These are phyloP conservation scores for Linanthus parryae DNA, from an alignment of 148 eudicot genomes.

Conservation along the genomic window DNA sequence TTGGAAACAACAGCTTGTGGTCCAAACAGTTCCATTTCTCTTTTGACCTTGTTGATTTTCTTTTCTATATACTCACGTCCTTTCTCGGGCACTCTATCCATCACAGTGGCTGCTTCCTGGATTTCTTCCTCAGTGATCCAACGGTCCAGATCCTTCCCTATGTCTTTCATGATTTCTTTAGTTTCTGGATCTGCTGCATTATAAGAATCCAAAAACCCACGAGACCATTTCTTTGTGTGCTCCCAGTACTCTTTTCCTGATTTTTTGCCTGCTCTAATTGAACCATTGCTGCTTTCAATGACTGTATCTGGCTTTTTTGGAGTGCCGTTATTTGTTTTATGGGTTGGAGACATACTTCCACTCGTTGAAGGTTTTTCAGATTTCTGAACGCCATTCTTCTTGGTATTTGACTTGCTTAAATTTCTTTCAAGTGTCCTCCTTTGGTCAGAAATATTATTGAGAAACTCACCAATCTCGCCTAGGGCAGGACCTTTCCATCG, in stretches of 20 bases:
- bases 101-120: slow-evolving; percentile 59
- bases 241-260: slow-evolving; percentile 84
- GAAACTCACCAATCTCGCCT: slow-evolving; percentile 46
- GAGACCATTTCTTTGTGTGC: slow-evolving; percentile 93
- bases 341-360: slow-evolving; percentile 12
- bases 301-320: slow-evolving; percentile 45
- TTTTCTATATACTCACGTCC: slow-evolving; percentile 47
- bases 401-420: slow-evolving; percentile 12
- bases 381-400: slow-evolving; percentile 18
- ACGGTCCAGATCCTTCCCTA: slow-evolving; percentile 89
- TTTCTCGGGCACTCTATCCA: slow-evolving; percentile 57
- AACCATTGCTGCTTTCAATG: slow-evolving; percentile 84
- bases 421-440: slow-evolving; percentile 21
- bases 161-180: slow-evolving; percentile 72
- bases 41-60: slow-evolving; percentile 66
- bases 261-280: slow-evolving; percentile 68
- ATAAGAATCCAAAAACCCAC: slow-evolving; percentile 70
- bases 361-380: slow-evolving; percentile 23
- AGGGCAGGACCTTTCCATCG: slow-evolving; percentile 91
- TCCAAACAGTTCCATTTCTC: slow-evolving; percentile 90
- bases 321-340: slow-evolving; percentile 20
- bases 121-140: slow-evolving; percentile 91
- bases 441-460: slow-evolving; percentile 26
- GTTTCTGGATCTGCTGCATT: slow-evolving; percentile 75
- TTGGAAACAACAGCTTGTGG: slow-evolving; percentile 85